Conservation (phyloP, 768 basidiomycete genomes). For the Holtermannia corniformis region DNA sequence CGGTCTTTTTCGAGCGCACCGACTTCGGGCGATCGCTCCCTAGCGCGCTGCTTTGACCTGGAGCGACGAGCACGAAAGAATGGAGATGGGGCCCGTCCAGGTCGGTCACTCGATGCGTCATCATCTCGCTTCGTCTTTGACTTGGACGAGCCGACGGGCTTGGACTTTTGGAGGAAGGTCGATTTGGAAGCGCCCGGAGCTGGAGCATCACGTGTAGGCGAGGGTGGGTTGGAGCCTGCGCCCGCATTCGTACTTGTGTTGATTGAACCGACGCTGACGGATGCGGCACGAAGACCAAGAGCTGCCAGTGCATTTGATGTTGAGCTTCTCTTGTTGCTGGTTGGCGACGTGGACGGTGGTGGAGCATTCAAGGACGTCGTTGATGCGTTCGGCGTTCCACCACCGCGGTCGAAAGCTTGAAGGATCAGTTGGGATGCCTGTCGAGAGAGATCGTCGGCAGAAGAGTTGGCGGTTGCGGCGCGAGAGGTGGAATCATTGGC, state of each 20-base stretch:
- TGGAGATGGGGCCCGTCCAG: constrained; percentile 53
- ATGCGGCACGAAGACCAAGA: constrained; percentile 43
- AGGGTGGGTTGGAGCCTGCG: constrained; percentile 50
- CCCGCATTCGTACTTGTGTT: background rate
- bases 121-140: constrained; percentile 25
- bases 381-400: constrained; percentile 17
- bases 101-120: constrained; percentile 51
- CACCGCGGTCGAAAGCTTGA: constrained; percentile 50
- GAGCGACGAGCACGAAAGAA: constrained; percentile 55
- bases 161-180: constrained; percentile 12
- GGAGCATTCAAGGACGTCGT: constrained; percentile 12
- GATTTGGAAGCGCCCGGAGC: constrained; percentile 47
- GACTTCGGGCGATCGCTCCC: constrained; percentile 47
- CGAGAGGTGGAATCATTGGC: constrained; percentile 1
- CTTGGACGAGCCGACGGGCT: constrained; percentile 27
- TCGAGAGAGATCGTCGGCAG: constrained; percentile 44
- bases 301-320: constrained; percentile 39
- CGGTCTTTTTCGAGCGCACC: constrained; percentile 46
- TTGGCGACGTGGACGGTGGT: constrained; percentile 3
- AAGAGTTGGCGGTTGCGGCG: constrained; percentile 1
- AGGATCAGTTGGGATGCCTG: constrained; percentile 47
- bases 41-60: constrained; percentile 54
- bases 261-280: constrained; percentile 30
- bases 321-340: background rate
- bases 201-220: constrained; percentile 32